These are phyloP conservation scores for Lecanosticta acicola DNA, from an alignment of 2,329 filamentous ascomycete species.

Conservation along the genomic window DNA sequence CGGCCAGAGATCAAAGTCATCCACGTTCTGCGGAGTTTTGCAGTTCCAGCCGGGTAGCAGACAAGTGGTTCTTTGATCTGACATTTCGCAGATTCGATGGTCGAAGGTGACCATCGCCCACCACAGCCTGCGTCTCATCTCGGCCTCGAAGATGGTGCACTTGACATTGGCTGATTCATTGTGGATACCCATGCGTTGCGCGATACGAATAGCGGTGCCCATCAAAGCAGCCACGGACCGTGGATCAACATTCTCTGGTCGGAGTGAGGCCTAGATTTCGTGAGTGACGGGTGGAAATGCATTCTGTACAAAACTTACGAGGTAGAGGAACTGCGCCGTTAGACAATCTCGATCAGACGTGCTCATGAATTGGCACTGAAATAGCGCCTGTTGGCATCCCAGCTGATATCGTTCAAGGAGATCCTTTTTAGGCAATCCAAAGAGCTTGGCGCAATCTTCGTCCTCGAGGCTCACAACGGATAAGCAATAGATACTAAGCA, in stretches of 20 bases:
- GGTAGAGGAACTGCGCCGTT: slow-evolving; percentile 49
- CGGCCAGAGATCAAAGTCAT: slow-evolving; percentile 36
- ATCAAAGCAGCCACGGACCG: slow-evolving; percentile 10
- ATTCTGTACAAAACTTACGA: slow-evolving; percentile 38
- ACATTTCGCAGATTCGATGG: slow-evolving; percentile 60
- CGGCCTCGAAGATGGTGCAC: slow-evolving; percentile 14
- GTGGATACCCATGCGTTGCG: slow-evolving; percentile 17
- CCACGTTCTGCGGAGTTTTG: slow-evolving; percentile 38
- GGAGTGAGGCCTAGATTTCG: slow-evolving; percentile 10
- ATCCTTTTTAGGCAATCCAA: slow-evolving; percentile 3
- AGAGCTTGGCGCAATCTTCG: slow-evolving; percentile 30
- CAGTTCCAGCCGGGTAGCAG: slow-evolving; percentile 44
- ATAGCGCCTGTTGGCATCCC: slow-evolving; percentile 45
- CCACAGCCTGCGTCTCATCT: slow-evolving; percentile 21
- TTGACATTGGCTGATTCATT: slow-evolving; percentile 8
- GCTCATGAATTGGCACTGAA: slow-evolving; percentile 40
- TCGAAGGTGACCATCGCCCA: slow-evolving; percentile 61
- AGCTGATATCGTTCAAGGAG: slow-evolving; percentile 33
- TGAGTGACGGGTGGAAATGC: too few species aligned
- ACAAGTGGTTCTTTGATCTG: slow-evolving; percentile 41
- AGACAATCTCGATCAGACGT: slow-evolving; percentile 42
- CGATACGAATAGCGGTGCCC: slow-evolving; percentile 14
- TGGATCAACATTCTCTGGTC: slow-evolving; percentile 6
- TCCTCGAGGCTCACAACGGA: slow-evolving; percentile 27
- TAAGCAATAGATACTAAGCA: slow-evolving; percentile 15